Evolutionary conservation across 1,139 yeast species (phyloP), one percentile per base, ranked within the genome.

Genomic region (Yamadazyma diospyri): DNA sequence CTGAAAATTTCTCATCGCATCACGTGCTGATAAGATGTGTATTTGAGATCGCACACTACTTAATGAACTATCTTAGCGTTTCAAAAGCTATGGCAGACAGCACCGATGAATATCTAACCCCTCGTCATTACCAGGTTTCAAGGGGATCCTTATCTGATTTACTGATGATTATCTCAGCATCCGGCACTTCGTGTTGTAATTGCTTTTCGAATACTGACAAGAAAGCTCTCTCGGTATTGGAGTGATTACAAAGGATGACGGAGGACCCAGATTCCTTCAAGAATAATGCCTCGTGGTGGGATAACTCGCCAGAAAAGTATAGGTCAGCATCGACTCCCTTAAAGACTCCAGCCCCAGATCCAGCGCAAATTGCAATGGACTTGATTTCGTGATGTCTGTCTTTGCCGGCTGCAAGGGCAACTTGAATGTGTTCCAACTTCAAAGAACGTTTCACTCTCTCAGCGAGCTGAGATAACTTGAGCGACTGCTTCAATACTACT

Each of bases 221-320:
- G 48, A 81, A 92, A 0, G 95, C 95, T 35, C 98, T 69, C 57
- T 94, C 99, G 0, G 97, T 86, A 51, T 92, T 89, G 14, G 94
- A 75, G 50, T 94, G 98, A 45, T 89, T 89, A 47, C 95, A 84
- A 3, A 77, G 74, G 33, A 92, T 69, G 3, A 88, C 87, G 8
- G 78, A 67, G 9, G 78, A 66, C 0, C 95, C 96, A n/a, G 62
- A 53, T 46, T 89, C 97, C 30, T 71, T 74, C 40, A 81, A 69
- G 42, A 61, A 75, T 24, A 94, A 66, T 4, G 85, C 82, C 53
- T 92, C 97, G 51, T 94, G 98, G 51, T 92, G 98, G 13, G 95
- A 81, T 42, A 94, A 62, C 52, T 94, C 98, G 1, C 99, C 99
- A 0, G 98, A 89, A 49, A 79, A 76, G 53, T 72, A 83, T 25